Conservation (phyloP, 208 protist species). For the Wallacemonas sp. region DNA sequence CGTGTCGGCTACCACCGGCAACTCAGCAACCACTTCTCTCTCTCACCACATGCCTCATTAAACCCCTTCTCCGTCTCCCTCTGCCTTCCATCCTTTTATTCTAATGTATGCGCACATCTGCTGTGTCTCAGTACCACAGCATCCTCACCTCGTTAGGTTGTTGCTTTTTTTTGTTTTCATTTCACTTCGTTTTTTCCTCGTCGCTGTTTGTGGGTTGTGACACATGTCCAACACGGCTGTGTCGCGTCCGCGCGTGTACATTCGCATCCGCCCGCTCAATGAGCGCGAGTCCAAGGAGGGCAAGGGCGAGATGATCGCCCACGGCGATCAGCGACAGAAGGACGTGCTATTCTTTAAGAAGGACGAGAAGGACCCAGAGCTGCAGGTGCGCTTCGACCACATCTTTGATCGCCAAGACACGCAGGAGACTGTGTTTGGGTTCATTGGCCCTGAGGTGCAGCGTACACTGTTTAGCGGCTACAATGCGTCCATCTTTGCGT, state of each 20-base stretch:
- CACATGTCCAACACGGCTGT: slow-evolving; percentile 74
- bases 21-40: too few species aligned
- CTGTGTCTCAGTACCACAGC: too few species aligned
- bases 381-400: slow-evolving; percentile 86
- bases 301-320: slow-evolving; percentile 68
- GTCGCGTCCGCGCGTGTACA: slow-evolving; percentile 88
- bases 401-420: slow-evolving; percentile 58
- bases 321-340: slow-evolving; percentile 50
- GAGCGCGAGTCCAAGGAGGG: slow-evolving; percentile 73
- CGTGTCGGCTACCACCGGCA: too few species aligned
- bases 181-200: slow-evolving; percentile 22
- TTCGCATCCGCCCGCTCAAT: slow-evolving; percentile 88
- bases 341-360: slow-evolving; percentile 86
- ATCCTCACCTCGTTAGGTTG: slow-evolving; percentile 14
- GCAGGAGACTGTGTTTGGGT: slow-evolving; percentile 65
- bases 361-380: slow-evolving; percentile 50
- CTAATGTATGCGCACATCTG: too few species aligned
- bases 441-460: slow-evolving; percentile 70
- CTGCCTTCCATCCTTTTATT: slow-evolving; percentile 7
- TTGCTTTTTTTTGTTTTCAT: slow-evolving; percentile 23
- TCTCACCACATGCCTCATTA: too few species aligned
- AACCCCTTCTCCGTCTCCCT: too few species aligned
- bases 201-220: not conserved
- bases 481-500: slow-evolving; percentile 93
- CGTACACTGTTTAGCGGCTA: slow-evolving; percentile 85